Base-by-base conservation (phyloP, 2,329 filamentous ascomycete species). In the Cladosporium austrohemisphaericum region DNA sequence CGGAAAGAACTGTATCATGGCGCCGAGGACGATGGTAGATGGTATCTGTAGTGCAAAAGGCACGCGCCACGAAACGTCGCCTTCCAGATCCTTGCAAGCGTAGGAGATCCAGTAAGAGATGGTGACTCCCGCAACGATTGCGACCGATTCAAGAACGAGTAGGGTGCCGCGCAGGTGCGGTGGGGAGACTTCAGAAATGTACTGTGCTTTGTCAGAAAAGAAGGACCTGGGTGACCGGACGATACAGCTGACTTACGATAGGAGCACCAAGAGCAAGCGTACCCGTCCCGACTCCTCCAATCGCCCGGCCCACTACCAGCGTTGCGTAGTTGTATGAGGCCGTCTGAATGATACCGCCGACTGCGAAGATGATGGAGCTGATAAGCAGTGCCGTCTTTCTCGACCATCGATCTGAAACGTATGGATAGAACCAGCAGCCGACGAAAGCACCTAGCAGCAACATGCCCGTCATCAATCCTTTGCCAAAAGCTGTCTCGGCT, bases 91-190 rank as follows among this genome's bases (percentile, higher is more conserved):
- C 9, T 78, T 72, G 0, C 73, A 76, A 1, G 68, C 76, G 45
- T 76, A 79, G 0, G 73, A 75, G 29, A 75, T 74, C 71, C 73
- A 78, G 56, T 70, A 78, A 2, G 74, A 69, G 20, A 76, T 63
- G 3, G 76, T 69, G 50, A 69, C 71, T 4, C 73, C 70, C 22
- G 64, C 55, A 16, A 71, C 68, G 44, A 74, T 74, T 37, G 60
- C 62, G 49, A 74, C 63, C 38, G 70, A 64, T 48, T 74, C 67
- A 3, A 74, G 57, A 3, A 71, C 79, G 38, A 76, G 66, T 1
- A 68, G 59, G 2, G 66, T 58, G 7, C 66, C 66, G 19, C 65
- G 57, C 2, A 67, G 50, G 23, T 68, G 58, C 0, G 65, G 65
- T 2, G 66, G 65, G 1, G 65, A 46, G 19, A 58, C 56, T 22